Percentiles rank a stretch among this genome's conserved stretches.
These are phyloP conservation scores for Keithomyces neogunnii DNA, from an alignment of 2,329 filamentous ascomycete species.

Conservation along the genomic window DNA sequence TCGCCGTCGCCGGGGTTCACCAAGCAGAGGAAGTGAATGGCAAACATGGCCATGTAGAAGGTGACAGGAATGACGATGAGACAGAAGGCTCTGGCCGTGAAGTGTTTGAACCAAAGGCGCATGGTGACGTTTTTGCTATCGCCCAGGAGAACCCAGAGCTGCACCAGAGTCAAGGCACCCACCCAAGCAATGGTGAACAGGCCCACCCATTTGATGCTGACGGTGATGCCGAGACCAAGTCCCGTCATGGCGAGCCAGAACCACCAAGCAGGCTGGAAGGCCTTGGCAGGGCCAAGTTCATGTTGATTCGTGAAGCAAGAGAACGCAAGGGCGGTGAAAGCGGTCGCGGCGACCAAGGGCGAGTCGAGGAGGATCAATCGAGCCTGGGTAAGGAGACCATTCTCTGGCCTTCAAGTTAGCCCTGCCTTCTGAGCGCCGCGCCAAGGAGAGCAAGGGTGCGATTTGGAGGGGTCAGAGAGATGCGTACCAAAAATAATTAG, in stretches of 20 bases:
- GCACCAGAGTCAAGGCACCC: slow-evolving; percentile 77
- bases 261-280: slow-evolving; percentile 91
- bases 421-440: neutral
- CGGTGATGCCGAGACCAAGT: slow-evolving; percentile 78
- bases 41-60: slow-evolving; percentile 97
- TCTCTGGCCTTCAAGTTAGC: slow-evolving; percentile 53
- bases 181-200: slow-evolving; percentile 99
- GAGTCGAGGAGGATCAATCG: slow-evolving; percentile 94
- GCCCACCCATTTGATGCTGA: slow-evolving; percentile 98
- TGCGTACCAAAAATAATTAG: slow-evolving; percentile 80
- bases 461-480: slow-evolving; percentile 15
- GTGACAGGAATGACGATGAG: slow-evolving; percentile 79
- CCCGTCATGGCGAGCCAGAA: slow-evolving; percentile 91
- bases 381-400: slow-evolving; percentile 89
- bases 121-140: slow-evolving; percentile 80
- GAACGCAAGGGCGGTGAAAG: slow-evolving; percentile 83
- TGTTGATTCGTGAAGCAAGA: slow-evolving; percentile 94
- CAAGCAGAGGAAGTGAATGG: slow-evolving; percentile 88
- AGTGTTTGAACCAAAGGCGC: slow-evolving; percentile 85
- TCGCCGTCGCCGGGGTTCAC: slow-evolving; percentile 94
- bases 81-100: slow-evolving; percentile 84
- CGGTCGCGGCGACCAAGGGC: slow-evolving; percentile 86
- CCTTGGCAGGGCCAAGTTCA: slow-evolving; percentile 80
- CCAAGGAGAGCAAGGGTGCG: neutral
- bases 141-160: slow-evolving; percentile 91